Evolutionary conservation across 1,284 basidiomycete species (phyloP), one percentile per base, ranked within the genome.

Genomic region (Moesziomyces sp.): DNA sequence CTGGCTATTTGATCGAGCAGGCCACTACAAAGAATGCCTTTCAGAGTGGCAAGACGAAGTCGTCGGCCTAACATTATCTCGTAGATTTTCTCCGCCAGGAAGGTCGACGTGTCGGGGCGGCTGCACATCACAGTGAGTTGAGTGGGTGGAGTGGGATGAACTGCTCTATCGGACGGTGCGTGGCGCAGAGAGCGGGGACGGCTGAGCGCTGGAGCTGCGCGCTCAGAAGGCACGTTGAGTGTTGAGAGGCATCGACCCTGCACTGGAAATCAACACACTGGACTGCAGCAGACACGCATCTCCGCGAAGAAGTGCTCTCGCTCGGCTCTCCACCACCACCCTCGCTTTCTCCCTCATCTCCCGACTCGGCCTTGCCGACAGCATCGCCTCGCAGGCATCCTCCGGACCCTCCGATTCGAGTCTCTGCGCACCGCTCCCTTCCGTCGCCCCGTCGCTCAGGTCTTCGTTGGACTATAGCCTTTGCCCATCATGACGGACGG

Each of bases 401-500:
- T 16, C 5, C 38, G 38, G 8, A 21, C 21, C 21, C 38, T 40
- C 38, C 14, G 16, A 6, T 40, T 14, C 38, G 16, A 40, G 16
- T 16, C 6, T 35, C 33, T 35, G 4, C 11, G 33, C 33, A 35
- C 14, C 33, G 33, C 33, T 35, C 10, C 33, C 21, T 21, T 21
- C 21, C 21, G 21, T 21, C 21, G 21, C 21, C 21, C 21, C 21
- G 21, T 21, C 35, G 35, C 13, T 13, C 35, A 35, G 35, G 35
- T 11, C 8, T 11, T 38, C 14, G 35, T 14, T 48, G 26, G n/a
- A 48, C n/a, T 21, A 6, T 28, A 28, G 30, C 24, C 42, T 38
- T 28, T 26, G 58, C 52, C 45, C 61, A 63, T 26, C 62, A 73
- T 72, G 78, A 63, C 78, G n/a, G 65, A 77, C 52, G 78, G 78